Evolutionary conservation across 2,329 filamentous ascomycete genomes (phyloP), one percentile per base, ranked within the genome.

Genomic region (Sarocladiaceae sp.): DNA sequence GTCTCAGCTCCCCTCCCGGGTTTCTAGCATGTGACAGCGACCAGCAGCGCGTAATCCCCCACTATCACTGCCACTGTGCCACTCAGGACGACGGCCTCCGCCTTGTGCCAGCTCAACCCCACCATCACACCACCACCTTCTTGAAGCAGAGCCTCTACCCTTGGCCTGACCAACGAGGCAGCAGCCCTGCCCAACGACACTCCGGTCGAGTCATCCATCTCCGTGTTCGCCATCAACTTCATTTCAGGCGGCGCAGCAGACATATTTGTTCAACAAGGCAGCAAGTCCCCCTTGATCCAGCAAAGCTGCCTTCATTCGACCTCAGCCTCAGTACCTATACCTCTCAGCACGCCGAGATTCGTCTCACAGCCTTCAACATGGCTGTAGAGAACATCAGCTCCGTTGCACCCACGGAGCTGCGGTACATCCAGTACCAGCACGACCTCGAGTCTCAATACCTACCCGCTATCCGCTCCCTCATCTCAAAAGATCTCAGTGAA

Each of bases 401-500:
- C 51, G 64, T 76, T 26, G 26, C n/a, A 12, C 73, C 75, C 10
- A 61, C 68, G 42, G 75, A 80, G 58, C 68, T 86, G 40, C 69
- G 72, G 49, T 86, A 84, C 60, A 71, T 83, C 29, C 82, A 83
- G 61, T 86, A 86, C 62, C 73, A 82, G 53, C 82, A 86, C 64
- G 67, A 68, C 10, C 71, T 85, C 18, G 83, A 86, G 61, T 70
- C 76, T 39, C 67, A 80, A 66, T 80, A 94, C 66, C 83, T 99
- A 37, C 84, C 91, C 31, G 84, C 90, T 37, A 97, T 99, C 69
- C 86, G 93, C 52, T 86, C 92, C 53, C 74, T 99, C 64, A 99
- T 99, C 63, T 94, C 92, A 40, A 96, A 93, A 63, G 94, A 97
- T 66, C 79, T 99, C 48, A 97, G 93, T 60, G 94, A 99, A 69